phyloP scores from a whole-genome alignment of 2,329 filamentous ascomycete species.

The Hypoxylon sp. region DNA sequence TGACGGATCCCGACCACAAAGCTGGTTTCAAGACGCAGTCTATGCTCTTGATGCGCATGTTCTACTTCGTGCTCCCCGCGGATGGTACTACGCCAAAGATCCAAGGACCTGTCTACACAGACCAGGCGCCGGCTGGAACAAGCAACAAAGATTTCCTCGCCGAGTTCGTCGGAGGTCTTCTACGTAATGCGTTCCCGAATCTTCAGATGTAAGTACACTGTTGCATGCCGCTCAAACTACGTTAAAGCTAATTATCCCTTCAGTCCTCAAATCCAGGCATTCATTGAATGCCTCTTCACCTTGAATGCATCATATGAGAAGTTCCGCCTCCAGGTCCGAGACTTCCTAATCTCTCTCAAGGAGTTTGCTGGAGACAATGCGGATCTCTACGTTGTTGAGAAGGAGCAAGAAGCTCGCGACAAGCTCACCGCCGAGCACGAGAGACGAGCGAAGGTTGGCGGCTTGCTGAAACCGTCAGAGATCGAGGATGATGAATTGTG shows the following conservation, averaged over 20 bases:
- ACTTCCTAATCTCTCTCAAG: constrained; percentile 97
- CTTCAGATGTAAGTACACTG: constrained; percentile 80
- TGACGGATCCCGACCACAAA: constrained; percentile 98
- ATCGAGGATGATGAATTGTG: constrained; percentile 92
- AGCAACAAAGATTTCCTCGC: constrained; percentile 92
- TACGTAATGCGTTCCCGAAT: constrained; percentile 94
- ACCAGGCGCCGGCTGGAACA: constrained; percentile 86
- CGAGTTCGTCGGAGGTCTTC: constrained; percentile 86
- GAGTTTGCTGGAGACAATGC: constrained; percentile 97
- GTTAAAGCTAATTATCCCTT: constrained; percentile 55
- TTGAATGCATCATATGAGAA: constrained; percentile 91
- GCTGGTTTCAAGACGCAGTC: constrained; percentile 99
- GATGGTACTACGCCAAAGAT: constrained; percentile 84
- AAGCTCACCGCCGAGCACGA: constrained; percentile 91
- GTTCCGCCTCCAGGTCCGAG: constrained; percentile 95
- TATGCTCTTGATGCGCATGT: constrained; percentile 92
- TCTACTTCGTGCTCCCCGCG: constrained; percentile 89
- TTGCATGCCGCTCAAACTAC: neutral
- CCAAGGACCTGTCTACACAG: constrained; percentile 90
- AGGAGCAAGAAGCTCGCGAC: constrained; percentile 90
- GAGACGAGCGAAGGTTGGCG: constrained; percentile 93
- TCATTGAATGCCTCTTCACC: constrained; percentile 90
- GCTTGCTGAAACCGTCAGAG: constrained; percentile 96
- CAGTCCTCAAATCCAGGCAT: constrained; percentile 88
- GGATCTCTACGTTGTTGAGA: constrained; percentile 93